Percentiles rank a stretch among this genome's conserved stretches.
These are phyloP conservation scores for Trypanosoma scelopori DNA, from an alignment of 208 protist genomes.

Conservation along the genomic window DNA sequence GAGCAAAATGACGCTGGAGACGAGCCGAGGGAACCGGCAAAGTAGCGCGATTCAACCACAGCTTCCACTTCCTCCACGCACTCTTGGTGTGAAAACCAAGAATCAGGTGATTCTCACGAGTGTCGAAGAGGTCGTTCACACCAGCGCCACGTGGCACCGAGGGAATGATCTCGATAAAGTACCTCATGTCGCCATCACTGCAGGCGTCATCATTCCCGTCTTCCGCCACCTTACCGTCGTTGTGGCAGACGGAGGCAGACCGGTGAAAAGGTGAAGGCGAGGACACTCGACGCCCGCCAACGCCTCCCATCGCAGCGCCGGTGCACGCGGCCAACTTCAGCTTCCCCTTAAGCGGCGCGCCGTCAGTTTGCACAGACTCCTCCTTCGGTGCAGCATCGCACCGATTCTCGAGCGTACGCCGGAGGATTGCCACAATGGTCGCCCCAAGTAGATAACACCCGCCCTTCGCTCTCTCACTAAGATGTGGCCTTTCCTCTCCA, in stretches of 20 bases:
- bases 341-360: background rate
- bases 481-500: conserved; percentile 6
- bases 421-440: conserved; percentile 8
- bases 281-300: background rate
- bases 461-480: conserved; percentile 11
- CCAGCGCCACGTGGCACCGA: background rate
- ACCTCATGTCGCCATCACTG: background rate
- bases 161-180: conserved; percentile 21
- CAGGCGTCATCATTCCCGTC: background rate
- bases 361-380: background rate
- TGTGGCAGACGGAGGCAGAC: background rate
- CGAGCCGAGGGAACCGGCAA: background rate
- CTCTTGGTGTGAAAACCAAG: conserved; percentile 1
- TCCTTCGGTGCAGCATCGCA: too few relatives aligned
- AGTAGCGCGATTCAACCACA: background rate
- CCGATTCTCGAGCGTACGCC: background rate
- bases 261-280: background rate
- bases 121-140: conserved; percentile 18
- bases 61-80: conserved; percentile 6
- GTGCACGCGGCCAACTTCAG: too few relatives aligned
- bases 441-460: conserved; percentile 20
- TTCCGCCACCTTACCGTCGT: background rate
- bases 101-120: conserved; percentile 9
- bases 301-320: background rate
- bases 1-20: conserved; percentile 10